These are phyloP conservation scores for Pisolithus thermaeus DNA, from an alignment of 1,284 basidiomycete genomes.

Conservation along the genomic window DNA sequence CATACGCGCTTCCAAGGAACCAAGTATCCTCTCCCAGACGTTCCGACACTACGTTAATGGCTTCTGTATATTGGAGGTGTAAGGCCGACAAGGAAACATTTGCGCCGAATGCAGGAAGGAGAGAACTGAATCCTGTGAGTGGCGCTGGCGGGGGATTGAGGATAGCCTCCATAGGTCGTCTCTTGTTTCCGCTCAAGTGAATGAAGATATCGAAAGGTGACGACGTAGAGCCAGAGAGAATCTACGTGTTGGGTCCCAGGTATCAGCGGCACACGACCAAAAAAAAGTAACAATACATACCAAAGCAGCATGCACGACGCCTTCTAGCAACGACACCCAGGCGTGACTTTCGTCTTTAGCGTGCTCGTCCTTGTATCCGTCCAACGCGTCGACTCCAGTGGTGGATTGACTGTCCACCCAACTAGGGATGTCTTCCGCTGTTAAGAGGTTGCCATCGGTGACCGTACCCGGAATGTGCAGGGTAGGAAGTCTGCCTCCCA, in stretches of 20 bases:
- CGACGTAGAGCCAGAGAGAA: conserved; percentile 39
- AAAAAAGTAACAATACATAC: conserved; percentile 36
- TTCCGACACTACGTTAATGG: conserved; percentile 64
- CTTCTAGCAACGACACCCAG: conserved; percentile 72
- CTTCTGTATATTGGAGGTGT: conserved; percentile 59
- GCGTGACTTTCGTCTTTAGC: conserved; percentile 69
- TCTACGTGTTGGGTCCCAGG: conserved; percentile 27
- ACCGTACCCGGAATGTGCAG: conserved; percentile 44
- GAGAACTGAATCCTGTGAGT: conserved; percentile 57
- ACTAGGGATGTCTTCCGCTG: conserved; percentile 59
- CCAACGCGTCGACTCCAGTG: conserved; percentile 40
- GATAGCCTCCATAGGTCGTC: conserved; percentile 37
- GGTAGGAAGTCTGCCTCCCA: conserved; percentile 62
- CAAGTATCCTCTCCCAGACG: conserved; percentile 68
- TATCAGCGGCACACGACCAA: background rate
- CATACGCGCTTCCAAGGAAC: conserved; percentile 72
- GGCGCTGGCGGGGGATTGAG: conserved; percentile 62
- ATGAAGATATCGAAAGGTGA: conserved; percentile 37
- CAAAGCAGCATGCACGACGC: conserved; percentile 66
- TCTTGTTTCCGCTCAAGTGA: conserved; percentile 25
- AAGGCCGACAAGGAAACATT: conserved; percentile 46
- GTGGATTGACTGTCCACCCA: conserved; percentile 58
- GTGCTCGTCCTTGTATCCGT: conserved; percentile 57
- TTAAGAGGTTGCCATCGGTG: conserved; percentile 46
- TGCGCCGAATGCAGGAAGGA: conserved; percentile 54